Percentiles rank a stretch among this genome's conserved stretches.
phyloP scores from a whole-genome alignment of 257 asterid genomes.

The Plantago elongata region DNA sequence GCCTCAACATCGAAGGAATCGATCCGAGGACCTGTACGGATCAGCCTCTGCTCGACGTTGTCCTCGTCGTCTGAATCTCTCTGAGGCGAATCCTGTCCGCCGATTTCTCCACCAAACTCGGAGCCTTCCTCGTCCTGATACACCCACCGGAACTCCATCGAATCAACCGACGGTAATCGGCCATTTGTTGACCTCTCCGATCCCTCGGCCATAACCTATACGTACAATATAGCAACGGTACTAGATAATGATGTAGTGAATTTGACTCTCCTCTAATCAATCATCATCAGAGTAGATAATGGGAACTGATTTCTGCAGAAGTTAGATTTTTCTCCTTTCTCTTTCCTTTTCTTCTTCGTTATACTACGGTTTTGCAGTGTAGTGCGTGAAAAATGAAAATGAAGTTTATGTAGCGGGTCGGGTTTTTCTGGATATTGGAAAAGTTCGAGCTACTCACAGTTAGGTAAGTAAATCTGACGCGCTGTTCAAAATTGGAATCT shows the following conservation, averaged over 20 bases:
- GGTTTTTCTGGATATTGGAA: too few species aligned
- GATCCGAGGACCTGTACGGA: slow-evolving; percentile 90
- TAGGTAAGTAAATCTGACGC: slow-evolving; percentile 5
- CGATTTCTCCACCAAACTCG: slow-evolving; percentile 38
- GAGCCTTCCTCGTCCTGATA: slow-evolving; percentile 69
- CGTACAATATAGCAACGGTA: too few species aligned
- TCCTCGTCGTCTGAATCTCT: slow-evolving; percentile 78
- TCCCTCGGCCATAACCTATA: slow-evolving; percentile 50
- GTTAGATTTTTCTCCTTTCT: background rate
- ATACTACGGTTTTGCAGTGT: too few species aligned
- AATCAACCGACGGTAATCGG: slow-evolving; percentile 75
- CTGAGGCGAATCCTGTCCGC: slow-evolving; percentile 40
- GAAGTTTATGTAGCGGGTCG: background rate
- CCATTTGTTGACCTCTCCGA: slow-evolving; percentile 70
- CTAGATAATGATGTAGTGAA: too few species aligned
- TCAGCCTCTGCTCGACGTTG: slow-evolving; percentile 69
- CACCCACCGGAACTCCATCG: slow-evolving; percentile 96
- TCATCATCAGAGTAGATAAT: too few species aligned
- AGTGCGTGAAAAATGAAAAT: too few species aligned
- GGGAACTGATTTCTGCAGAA: background rate
- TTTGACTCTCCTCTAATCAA: too few species aligned
- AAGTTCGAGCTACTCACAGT: background rate
- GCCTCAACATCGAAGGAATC: slow-evolving; percentile 98
- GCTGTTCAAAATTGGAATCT: background rate
- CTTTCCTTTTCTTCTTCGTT: too few species aligned